phyloP scores from a whole-genome alignment of 495 filamentous ascomycete species.

The Aspergillus incahuasiensis region DNA sequence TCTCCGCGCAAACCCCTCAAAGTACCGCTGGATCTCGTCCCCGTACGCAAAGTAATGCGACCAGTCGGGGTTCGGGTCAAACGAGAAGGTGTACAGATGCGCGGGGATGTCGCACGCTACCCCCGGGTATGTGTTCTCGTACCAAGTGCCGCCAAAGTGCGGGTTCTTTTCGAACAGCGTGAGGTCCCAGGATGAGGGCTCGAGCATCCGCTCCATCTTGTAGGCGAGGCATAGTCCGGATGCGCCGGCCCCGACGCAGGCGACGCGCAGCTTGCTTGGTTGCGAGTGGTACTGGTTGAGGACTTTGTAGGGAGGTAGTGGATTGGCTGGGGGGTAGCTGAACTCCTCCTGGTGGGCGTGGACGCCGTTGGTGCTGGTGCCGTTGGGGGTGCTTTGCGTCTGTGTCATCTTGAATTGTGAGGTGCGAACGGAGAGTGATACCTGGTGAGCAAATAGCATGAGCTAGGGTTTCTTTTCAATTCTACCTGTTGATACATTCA shows the following conservation, averaged over 20 bases:
- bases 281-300: not conserved
- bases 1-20: constrained; percentile 32
- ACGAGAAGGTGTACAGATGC: constrained; percentile 52
- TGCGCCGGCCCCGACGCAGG: not conserved
- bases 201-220: not conserved
- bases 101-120: constrained; percentile 43
- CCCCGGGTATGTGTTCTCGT: constrained; percentile 1
- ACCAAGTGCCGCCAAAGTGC: constrained; percentile 2
- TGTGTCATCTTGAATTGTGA: too few relatives aligned
- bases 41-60: constrained; percentile 43
- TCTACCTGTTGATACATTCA: too few relatives aligned
- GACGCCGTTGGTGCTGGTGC: too few relatives aligned
- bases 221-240: not conserved
- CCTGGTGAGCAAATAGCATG: too few relatives aligned
- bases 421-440: too few relatives aligned
- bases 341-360: not conserved
- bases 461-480: too few relatives aligned
- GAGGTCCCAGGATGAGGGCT: not conserved
- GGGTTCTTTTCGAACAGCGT: not conserved
- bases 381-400: too few relatives aligned
- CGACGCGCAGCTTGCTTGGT: not conserved
- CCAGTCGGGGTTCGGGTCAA: constrained; percentile 53
- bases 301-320: not conserved
- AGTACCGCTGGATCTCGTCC: constrained; percentile 41
- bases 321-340: not conserved